Percentiles rank a stretch among this genome's conserved stretches.
Conservation (phyloP, 2,329 filamentous ascomycete genomes). For the Fusarium palustre region DNA sequence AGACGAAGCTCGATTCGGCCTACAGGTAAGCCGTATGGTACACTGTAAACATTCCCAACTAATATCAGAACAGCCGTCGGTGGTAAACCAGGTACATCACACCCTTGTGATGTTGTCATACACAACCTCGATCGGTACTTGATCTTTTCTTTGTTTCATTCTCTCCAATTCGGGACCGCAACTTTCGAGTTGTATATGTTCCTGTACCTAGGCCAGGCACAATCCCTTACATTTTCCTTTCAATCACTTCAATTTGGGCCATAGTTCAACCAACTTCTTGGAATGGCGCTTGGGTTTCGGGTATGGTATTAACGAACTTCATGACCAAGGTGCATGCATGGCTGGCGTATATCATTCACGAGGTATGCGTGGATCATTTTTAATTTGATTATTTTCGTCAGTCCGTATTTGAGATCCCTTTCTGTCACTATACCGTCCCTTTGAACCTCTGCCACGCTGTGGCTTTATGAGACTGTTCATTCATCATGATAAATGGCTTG, state of each 20-base stretch:
- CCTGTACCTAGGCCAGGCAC: constrained; percentile 41
- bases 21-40: constrained; percentile 50
- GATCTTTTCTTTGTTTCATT: constrained; percentile 21
- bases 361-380: constrained; percentile 51
- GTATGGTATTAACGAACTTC: constrained; percentile 42
- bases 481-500: constrained; percentile 27
- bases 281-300: constrained; percentile 43
- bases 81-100: constrained; percentile 46
- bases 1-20: constrained; percentile 53
- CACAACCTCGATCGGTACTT: constrained; percentile 28
- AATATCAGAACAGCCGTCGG: constrained; percentile 49
- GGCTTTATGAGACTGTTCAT: constrained; percentile 1
- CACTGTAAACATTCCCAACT: constrained; percentile 7
- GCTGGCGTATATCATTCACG: constrained; percentile 50
- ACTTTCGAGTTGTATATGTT: constrained; percentile 20
- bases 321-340: constrained; percentile 49
- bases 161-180: constrained; percentile 18
- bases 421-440: constrained; percentile 12
- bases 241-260: constrained; percentile 5
- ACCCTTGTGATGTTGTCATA: constrained; percentile 1
- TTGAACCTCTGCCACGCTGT: constrained; percentile 7
- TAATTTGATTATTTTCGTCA: constrained; percentile 38
- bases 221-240: constrained; percentile 20
- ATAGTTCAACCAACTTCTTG: constrained; percentile 24
- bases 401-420: constrained; percentile 11